phyloP scores from a whole-genome alignment of 176 grass and related monocot genomes.

The Oropetium thomaeum region DNA sequence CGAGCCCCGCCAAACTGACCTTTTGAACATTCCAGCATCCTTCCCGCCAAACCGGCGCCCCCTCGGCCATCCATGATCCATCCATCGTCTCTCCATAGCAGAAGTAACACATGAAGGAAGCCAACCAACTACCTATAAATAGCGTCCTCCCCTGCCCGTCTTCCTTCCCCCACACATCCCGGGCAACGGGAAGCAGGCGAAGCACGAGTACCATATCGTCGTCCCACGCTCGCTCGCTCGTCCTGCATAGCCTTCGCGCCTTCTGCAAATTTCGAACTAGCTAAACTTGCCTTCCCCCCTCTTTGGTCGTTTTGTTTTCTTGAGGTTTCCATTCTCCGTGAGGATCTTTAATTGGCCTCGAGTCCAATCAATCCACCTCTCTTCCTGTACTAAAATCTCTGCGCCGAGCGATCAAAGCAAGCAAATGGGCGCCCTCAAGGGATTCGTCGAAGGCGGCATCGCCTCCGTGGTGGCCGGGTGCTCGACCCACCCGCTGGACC shows the following conservation, averaged over 20 bases:
- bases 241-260: too few relatives aligned
- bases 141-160: background rate
- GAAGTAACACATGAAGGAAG: too few relatives aligned
- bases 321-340: constrained; percentile 13
- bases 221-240: too few relatives aligned
- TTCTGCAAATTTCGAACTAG: background rate
- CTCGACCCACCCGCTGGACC: constrained; percentile 91
- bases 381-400: background rate
- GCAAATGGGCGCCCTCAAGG: constrained; percentile 69
- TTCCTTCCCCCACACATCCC: too few relatives aligned
- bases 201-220: too few relatives aligned
- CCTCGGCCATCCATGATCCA: background rate
- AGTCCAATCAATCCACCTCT: background rate
- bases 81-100: too few relatives aligned
- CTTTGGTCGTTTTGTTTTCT: background rate
- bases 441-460: constrained; percentile 88
- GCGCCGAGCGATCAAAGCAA: background rate
- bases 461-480: constrained; percentile 89
- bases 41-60: background rate
- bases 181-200: too few relatives aligned
- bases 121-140: constrained; percentile 27
- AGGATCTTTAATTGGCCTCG: background rate
- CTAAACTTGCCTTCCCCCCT: background rate
- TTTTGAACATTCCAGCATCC: background rate
- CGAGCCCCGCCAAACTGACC: background rate